Evolutionary conservation across 371 early-diverging fungal species (phyloP).

Genomic region (Mortierella sp.): DNA sequence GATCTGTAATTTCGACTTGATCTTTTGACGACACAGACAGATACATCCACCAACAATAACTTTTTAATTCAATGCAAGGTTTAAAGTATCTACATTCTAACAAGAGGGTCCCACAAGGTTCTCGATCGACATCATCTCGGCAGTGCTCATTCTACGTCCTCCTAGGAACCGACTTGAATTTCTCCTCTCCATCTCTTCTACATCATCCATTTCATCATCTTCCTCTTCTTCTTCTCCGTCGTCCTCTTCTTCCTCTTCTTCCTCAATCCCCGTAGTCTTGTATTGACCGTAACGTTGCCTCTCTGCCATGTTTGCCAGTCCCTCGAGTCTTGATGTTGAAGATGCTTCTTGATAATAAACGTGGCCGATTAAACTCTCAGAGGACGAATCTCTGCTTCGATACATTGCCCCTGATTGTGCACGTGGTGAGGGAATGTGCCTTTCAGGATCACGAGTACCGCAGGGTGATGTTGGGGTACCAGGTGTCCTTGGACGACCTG

Average conservation of each 20-base stretch:
- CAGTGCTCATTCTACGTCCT: constrained; percentile 19
- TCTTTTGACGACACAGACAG: no score
- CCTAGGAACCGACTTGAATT: background rate
- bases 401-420: background rate
- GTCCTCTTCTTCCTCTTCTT: background rate
- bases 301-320: background rate
- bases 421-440: background rate
- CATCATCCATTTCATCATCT: background rate
- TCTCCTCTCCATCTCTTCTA: constrained; percentile 1
- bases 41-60: no score
- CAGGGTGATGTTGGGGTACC: background rate
- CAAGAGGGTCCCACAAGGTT: constrained; percentile 23
- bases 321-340: background rate
- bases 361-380: background rate
- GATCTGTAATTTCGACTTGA: no score
- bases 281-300: background rate
- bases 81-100: background rate
- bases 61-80: no score
- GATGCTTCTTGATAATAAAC: background rate
- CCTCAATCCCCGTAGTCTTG: background rate
- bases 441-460: background rate
- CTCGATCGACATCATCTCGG: constrained; percentile 32
- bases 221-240: background rate
- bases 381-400: background rate
- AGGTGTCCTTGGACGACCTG: constrained; percentile 4